A percentile compares a stretch with the other conserved stretches of the same genome.
Conservation (phyloP, 345 rosid genomes). For the Pistacia vera region DNA sequence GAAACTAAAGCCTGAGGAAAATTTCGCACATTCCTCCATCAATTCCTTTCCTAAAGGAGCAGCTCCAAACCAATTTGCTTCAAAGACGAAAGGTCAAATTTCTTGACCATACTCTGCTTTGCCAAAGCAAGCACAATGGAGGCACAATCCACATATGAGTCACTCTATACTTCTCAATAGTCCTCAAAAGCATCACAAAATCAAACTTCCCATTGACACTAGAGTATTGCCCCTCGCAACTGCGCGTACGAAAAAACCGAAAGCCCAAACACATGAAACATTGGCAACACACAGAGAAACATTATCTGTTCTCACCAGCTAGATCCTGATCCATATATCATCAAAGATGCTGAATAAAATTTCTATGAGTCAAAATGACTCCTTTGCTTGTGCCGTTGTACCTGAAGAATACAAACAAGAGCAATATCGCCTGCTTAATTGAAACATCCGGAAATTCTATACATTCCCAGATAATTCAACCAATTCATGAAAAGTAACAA, state of each 20-base stretch:
- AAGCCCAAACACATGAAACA: constrained; percentile 93
- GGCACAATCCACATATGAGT: constrained; percentile 89
- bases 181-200: constrained; percentile 50
- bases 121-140: constrained; percentile 81
- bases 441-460: constrained; percentile 41
- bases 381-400: constrained; percentile 92
- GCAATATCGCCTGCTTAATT: constrained; percentile 70
- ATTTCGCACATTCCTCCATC: constrained; percentile 77
- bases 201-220: constrained; percentile 72
- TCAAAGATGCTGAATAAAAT: constrained; percentile 65
- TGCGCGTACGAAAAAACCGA: constrained; percentile 47
- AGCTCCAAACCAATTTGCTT: constrained; percentile 72
- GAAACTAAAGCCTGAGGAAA: constrained; percentile 59
- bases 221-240: constrained; percentile 66
- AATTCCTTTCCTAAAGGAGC: constrained; percentile 90
- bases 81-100: constrained; percentile 70
- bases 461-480: constrained; percentile 45
- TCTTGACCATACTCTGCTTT: constrained; percentile 58
- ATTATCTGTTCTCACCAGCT: constrained; percentile 50
- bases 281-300: constrained; percentile 71
- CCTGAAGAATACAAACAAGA: constrained; percentile 83
- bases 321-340: constrained; percentile 56
- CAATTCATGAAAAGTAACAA: constrained; percentile 46
- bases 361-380: constrained; percentile 75
- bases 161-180: constrained; percentile 58